phyloP scores from a whole-genome alignment of 441 rosid species.

The Brassica balearica region DNA sequence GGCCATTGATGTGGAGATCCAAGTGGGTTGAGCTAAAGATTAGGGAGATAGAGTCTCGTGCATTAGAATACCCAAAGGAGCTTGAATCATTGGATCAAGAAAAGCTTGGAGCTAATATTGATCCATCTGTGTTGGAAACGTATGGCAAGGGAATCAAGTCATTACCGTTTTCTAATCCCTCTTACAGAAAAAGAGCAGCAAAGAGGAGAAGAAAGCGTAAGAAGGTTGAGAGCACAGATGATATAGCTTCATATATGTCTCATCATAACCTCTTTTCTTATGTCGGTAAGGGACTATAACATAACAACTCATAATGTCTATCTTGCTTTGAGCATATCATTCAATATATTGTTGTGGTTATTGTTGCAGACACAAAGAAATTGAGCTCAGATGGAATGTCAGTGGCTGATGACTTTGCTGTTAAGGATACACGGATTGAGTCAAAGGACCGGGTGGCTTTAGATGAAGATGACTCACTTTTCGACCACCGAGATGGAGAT shows the following conservation, averaged over 20 bases:
- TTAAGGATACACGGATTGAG: conserved; percentile 39
- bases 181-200: conserved; percentile 57
- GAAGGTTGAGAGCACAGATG: conserved; percentile 68
- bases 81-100: conserved; percentile 58
- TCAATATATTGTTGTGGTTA: conserved; percentile 27
- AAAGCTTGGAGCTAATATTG: conserved; percentile 48
- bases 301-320: not conserved
- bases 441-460: conserved; percentile 48
- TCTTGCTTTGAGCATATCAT: conserved; percentile 17
- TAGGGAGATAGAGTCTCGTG: conserved; percentile 71
- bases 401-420: conserved; percentile 66
- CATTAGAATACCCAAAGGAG: conserved; percentile 64
- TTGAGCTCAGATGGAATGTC: conserved; percentile 62
- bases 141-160: conserved; percentile 66
- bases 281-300: conserved; percentile 52
- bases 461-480: conserved; percentile 48
- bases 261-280: conserved; percentile 75
- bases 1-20: conserved; percentile 94
- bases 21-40: conserved; percentile 87
- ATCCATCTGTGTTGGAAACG: conserved; percentile 58
- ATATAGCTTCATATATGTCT: conserved; percentile 62
- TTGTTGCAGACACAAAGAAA: conserved; percentile 69
- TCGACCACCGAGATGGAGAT: conserved; percentile 60
- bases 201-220: conserved; percentile 85
- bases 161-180: conserved; percentile 63